Percentiles rank a stretch among this genome's conserved stretches.
Evolutionary conservation across 192 early-diverging fungal genomes (phyloP).

Genomic region (Linnemannia exigua): DNA sequence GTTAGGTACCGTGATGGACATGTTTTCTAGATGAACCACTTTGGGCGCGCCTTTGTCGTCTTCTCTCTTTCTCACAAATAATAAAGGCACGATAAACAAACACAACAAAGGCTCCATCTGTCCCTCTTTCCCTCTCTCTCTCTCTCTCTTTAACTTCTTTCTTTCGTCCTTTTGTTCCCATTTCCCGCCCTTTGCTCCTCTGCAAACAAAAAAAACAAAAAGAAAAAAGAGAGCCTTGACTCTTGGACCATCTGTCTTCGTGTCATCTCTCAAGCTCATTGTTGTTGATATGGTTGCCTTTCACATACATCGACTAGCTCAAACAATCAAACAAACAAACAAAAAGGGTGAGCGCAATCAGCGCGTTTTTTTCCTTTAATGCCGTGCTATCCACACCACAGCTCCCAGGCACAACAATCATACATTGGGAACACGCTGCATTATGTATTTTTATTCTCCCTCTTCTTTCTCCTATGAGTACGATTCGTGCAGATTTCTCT

Average conservation of each 20-base stretch:
- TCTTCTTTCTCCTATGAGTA: neutral
- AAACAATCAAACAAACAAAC: neutral
- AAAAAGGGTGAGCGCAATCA: neutral
- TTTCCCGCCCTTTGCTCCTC: neutral
- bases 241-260: neutral
- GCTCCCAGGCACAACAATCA: neutral
- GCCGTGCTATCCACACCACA: neutral
- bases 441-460: neutral
- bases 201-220: conserved; percentile 10
- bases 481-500: neutral
- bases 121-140: neutral
- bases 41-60: neutral
- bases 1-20: neutral
- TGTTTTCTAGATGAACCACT: neutral
- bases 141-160: conserved; percentile 2
- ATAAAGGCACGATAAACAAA: neutral
- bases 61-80: neutral
- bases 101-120: conserved; percentile 12
- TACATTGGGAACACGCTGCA: neutral
- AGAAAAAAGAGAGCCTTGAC: neutral
- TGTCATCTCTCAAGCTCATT: neutral
- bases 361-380: neutral
- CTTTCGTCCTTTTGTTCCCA: conserved; percentile 1
- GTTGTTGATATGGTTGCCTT: no score
- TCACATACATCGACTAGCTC: neutral